These are phyloP conservation scores for Colletotrichum chlorophyti DNA, from an alignment of 2,329 filamentous ascomycete species.

Conservation along the genomic window DNA sequence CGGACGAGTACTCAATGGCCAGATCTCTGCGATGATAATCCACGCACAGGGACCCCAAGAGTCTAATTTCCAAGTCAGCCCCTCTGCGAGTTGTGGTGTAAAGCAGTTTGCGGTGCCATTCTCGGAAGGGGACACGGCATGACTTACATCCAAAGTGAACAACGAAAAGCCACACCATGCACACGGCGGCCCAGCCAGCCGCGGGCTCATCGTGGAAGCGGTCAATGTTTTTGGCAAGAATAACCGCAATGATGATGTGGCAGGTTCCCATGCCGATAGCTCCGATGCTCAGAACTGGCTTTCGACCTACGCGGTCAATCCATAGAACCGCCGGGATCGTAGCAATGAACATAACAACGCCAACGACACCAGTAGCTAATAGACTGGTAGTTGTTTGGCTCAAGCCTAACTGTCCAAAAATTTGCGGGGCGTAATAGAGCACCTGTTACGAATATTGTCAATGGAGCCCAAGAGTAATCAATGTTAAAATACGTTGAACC, in stretches of 20 bases:
- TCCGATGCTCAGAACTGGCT: slow-evolving; percentile 67
- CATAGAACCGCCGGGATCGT: slow-evolving; percentile 72
- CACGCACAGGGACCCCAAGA: slow-evolving; percentile 78
- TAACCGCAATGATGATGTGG: slow-evolving; percentile 75
- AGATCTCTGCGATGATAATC: slow-evolving; percentile 79
- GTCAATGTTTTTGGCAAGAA: slow-evolving; percentile 68
- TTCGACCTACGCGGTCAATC: slow-evolving; percentile 69
- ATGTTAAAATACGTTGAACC: too few relatives aligned
- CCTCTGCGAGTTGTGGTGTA: background rate
- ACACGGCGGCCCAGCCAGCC: slow-evolving; percentile 71
- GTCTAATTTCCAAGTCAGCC: slow-evolving; percentile 44
- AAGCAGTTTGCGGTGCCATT: too few relatives aligned
- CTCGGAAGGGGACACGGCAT: slow-evolving; percentile 68
- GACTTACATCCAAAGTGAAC: slow-evolving; percentile 69
- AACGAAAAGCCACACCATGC: slow-evolving; percentile 78
- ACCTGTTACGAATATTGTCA: slow-evolving; percentile 1
- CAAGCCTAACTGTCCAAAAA: slow-evolving; percentile 72
- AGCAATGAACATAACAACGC: slow-evolving; percentile 70
- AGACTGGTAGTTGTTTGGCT: slow-evolving; percentile 57
- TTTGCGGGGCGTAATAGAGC: slow-evolving; percentile 74
- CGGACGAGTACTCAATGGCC: slow-evolving; percentile 72
- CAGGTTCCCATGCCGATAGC: slow-evolving; percentile 73
- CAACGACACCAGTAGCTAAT: slow-evolving; percentile 74
- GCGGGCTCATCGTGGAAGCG: slow-evolving; percentile 59
- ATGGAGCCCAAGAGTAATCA: too few relatives aligned